Percentiles rank a stretch among this genome's conserved stretches.
Conservation (phyloP, 768 basidiomycete species). For the Xerocomus potaroensis region DNA sequence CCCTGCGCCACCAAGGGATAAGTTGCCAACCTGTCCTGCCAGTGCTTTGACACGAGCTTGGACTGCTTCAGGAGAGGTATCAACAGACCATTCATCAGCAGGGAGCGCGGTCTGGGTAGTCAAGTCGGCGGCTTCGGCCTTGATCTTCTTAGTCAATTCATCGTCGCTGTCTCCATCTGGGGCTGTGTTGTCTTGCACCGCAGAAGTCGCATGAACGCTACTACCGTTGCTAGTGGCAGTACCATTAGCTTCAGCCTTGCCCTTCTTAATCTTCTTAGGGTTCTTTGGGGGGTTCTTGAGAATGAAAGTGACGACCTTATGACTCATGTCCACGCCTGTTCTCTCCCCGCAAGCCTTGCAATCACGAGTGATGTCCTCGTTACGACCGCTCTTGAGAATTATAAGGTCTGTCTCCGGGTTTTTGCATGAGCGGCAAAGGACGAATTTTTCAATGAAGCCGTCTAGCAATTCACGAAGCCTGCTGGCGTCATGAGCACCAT, state of each 20-base stretch:
- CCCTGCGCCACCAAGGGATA: constrained; percentile 42
- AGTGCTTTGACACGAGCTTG: constrained; percentile 74
- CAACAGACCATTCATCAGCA: constrained; percentile 87
- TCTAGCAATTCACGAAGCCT: constrained; percentile 95
- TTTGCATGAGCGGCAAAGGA: constrained; percentile 96
- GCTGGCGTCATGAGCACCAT: constrained; percentile 89
- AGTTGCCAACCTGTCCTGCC: constrained; percentile 51
- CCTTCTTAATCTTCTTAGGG: constrained; percentile 60
- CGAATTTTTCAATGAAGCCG: constrained; percentile 96
- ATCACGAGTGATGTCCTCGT: constrained; percentile 87
- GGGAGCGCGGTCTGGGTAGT: constrained; percentile 55
- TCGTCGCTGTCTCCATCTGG: constrained; percentile 76
- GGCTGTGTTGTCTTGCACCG: constrained; percentile 40
- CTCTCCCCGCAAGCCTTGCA: constrained; percentile 98
- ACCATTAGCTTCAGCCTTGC: constrained; percentile 53
- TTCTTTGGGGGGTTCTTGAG: constrained; percentile 96
- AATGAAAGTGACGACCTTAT: constrained; percentile 95
- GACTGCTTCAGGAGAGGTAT: constrained; percentile 87
- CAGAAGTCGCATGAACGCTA: constrained; percentile 36
- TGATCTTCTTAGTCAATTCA: constrained; percentile 85
- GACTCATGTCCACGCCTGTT: constrained; percentile 90
- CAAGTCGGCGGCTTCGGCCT: constrained; percentile 80
- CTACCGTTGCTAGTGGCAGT: constrained; percentile 46
- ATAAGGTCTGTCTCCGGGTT: constrained; percentile 97
- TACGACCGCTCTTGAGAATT: constrained; percentile 76